Percentiles rank a stretch among this genome's conserved stretches.
phyloP scores from a whole-genome alignment of 768 basidiomycete species.

The Suillus fuscotomentosus region DNA sequence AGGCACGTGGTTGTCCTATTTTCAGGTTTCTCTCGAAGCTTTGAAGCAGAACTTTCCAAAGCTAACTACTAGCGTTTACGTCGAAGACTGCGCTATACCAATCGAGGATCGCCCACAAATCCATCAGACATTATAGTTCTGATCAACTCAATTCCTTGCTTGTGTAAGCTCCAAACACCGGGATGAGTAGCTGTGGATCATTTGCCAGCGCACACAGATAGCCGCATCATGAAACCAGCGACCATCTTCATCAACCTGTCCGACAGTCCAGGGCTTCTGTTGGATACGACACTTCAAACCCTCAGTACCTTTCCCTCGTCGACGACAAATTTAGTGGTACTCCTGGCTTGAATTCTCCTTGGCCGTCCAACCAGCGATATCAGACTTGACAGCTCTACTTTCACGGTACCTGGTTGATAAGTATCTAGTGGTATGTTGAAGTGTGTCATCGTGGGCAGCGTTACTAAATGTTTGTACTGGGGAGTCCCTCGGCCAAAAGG shows the following conservation, averaged over 20 bases:
- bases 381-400: not conserved
- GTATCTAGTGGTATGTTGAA: not conserved
- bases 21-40: not conserved
- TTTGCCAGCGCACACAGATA: not conserved
- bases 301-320: not conserved
- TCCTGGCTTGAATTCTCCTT: not conserved
- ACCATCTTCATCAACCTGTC: not conserved
- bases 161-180: not conserved
- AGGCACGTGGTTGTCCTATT: slow-evolving; percentile 4
- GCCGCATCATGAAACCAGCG: not conserved
- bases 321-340: not conserved
- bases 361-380: not conserved
- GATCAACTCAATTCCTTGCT: not conserved
- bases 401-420: not conserved
- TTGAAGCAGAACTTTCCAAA: not conserved
- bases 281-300: not conserved
- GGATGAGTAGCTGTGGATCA: not conserved
- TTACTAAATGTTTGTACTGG: not conserved
- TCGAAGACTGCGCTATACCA: not conserved
- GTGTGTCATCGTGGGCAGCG: not conserved
- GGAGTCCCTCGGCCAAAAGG: not conserved
- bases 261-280: not conserved
- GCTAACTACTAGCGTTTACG: slow-evolving; percentile 1
- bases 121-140: not conserved
- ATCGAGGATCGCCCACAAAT: not conserved